Percentiles rank a stretch among this genome's conserved stretches.
Evolutionary conservation across 1,139 yeast species (phyloP).

Genomic region (Wickerhamomyces sp.): DNA sequence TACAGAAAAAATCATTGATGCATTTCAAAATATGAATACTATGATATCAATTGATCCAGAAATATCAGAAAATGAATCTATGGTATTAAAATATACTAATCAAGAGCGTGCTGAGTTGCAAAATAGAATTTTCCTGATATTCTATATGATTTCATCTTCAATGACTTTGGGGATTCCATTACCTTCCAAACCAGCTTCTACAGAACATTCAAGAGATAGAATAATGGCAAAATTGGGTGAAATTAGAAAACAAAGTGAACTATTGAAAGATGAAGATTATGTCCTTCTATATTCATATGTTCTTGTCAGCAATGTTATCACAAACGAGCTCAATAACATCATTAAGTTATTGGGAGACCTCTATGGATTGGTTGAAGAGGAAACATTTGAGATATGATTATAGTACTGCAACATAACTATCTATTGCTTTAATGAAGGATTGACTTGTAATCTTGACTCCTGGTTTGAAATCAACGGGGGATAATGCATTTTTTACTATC

Average conservation of each 20-base stretch:
- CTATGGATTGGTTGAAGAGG: conserved; percentile 55
- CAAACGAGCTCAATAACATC: conserved; percentile 59
- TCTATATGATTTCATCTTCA: conserved; percentile 77
- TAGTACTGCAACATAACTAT: conserved; percentile 27
- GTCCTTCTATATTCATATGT: conserved; percentile 72
- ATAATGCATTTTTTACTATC: conserved; percentile 61
- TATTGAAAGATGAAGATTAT: conserved; percentile 51
- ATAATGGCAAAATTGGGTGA: conserved; percentile 60
- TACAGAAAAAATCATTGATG: conserved; percentile 67
- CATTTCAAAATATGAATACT: conserved; percentile 67
- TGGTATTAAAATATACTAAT: conserved; percentile 51
- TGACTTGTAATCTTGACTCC: conserved; percentile 40
- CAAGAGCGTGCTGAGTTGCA: conserved; percentile 65
- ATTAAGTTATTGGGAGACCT: conserved; percentile 50
- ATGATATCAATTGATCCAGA: conserved; percentile 60
- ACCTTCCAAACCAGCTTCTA: conserved; percentile 73
- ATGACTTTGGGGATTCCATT: conserved; percentile 71
- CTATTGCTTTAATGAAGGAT: conserved; percentile 42
- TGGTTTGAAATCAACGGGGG: conserved; percentile 47
- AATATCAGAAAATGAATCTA: conserved; percentile 49
- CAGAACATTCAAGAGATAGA: conserved; percentile 70
- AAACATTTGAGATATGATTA: conserved; percentile 18
- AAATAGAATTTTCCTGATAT: conserved; percentile 65
- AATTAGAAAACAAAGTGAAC: conserved; percentile 33
- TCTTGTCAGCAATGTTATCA: conserved; percentile 63